phyloP scores from a whole-genome alignment of 2,329 filamentous ascomycete species.

The Curvularia eragrostidis region DNA sequence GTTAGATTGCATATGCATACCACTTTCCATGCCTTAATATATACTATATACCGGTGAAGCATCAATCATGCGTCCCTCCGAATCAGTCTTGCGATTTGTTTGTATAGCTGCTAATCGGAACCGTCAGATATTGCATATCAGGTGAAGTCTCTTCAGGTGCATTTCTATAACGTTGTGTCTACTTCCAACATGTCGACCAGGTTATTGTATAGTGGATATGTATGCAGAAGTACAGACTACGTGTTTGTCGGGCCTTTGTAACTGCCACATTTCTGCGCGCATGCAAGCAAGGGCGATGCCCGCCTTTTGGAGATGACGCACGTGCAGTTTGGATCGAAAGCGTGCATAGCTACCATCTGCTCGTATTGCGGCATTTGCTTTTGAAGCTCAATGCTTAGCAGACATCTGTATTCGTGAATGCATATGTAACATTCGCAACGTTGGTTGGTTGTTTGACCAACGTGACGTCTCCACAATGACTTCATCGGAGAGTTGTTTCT shows the following conservation, averaged over 20 bases:
- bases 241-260: neutral
- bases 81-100: neutral
- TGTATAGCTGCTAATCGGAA: neutral
- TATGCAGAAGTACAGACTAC: neutral
- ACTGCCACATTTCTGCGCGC: neutral
- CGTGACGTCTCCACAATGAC: constrained; percentile 19
- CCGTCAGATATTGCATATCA: no score
- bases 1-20: constrained; percentile 21
- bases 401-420: neutral
- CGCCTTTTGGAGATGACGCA: neutral
- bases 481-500: constrained; percentile 12
- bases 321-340: neutral
- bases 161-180: no score
- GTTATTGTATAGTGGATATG: no score
- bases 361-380: neutral
- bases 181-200: no score
- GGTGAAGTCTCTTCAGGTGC: no score
- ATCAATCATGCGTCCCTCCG: neutral
- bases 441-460: neutral
- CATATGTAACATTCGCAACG: neutral
- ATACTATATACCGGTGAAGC: neutral
- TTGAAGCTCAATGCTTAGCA: neutral
- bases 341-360: neutral
- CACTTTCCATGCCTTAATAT: neutral
- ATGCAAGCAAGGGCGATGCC: neutral